Base-by-base conservation (phyloP, 2,329 filamentous ascomycete genomes). In the Cladophialophora bantiana region DNA sequence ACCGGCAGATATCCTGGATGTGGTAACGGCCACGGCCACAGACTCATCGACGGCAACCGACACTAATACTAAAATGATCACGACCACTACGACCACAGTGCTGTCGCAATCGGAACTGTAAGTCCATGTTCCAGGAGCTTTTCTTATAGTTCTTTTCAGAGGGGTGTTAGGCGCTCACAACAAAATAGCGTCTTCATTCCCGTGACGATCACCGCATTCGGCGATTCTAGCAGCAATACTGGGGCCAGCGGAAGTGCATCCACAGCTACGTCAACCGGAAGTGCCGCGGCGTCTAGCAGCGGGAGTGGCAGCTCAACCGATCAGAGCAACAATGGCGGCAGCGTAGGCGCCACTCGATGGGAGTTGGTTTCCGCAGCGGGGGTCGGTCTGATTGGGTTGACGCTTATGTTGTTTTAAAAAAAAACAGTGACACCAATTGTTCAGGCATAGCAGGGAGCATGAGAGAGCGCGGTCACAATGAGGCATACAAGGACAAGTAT, bases 41-140 rank as follows among this genome's bases (percentile, higher is more conserved):
- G 55, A 53, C 20, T 54, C 45, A 7, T 20, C 36, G 10, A 59
- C 64, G 54, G 64, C 58, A 31, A 34, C 48, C 48, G 62, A 62
- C 38, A 12, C 55, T 7, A 36, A 68, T 35, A 62, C 65, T 6
- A 13, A 36, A 18, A 55, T 68, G 52, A 70, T 50, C 26, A 67
- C 68, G 3, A 63, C 56, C 7, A 57, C 53, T 15, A 62, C 59
- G 26, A 65, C 57, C 32, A 66, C 66, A 4, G 50, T 52, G 34
- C 65, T 70, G 4, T 35, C 54, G 10, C 7, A 40, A 13, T 58
- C 66, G 15, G 68, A 68, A 7, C 62, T 70, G 59, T 61, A 32
- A 54, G 59, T 52, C 18, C 7, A 15, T 26, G 7, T 61, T 48
- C 32, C 18, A 7, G 26, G 10, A 34, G 15, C 7, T 5, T 38